phyloP scores from a whole-genome alignment of 192 early-diverging fungal genomes.

The Ambispora gerdemannii region DNA sequence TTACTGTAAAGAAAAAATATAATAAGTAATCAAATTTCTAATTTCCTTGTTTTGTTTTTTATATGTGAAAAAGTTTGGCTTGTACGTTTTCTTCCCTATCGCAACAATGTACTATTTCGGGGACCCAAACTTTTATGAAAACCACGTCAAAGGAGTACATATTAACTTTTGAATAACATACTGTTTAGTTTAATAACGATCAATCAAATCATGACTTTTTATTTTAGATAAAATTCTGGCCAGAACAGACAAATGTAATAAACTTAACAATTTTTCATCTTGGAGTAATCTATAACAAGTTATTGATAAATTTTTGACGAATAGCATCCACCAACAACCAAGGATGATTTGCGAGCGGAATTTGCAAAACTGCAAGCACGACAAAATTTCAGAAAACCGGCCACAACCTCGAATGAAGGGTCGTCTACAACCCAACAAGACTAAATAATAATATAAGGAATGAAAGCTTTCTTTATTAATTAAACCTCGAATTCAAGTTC shows the following conservation, averaged over 20 bases:
- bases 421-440: too few relatives aligned
- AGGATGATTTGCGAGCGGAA: too few relatives aligned
- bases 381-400: too few relatives aligned
- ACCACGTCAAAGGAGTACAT: slow-evolving; percentile 37
- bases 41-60: slow-evolving; percentile 15
- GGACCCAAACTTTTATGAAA: slow-evolving; percentile 47
- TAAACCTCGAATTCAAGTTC: too few relatives aligned
- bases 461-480: too few relatives aligned
- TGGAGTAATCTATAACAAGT: too few relatives aligned
- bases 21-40: not conserved
- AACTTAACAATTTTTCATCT: too few relatives aligned
- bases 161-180: not conserved
- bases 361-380: too few relatives aligned
- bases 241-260: slow-evolving; percentile 30
- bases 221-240: slow-evolving; percentile 42
- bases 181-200: not conserved
- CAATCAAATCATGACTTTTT: not conserved
- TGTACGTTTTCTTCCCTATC: slow-evolving; percentile 53
- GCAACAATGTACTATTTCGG: slow-evolving; percentile 51
- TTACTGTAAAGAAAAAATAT: not conserved
- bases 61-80: slow-evolving; percentile 40
- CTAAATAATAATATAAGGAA: too few relatives aligned
- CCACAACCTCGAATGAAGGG: too few relatives aligned
- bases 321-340: too few relatives aligned
- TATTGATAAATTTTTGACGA: too few relatives aligned